Evolutionary conservation across 2,329 filamentous ascomycete genomes (phyloP), one percentile per base, ranked within the genome.

Genomic region (Hypoxylon sp.): DNA sequence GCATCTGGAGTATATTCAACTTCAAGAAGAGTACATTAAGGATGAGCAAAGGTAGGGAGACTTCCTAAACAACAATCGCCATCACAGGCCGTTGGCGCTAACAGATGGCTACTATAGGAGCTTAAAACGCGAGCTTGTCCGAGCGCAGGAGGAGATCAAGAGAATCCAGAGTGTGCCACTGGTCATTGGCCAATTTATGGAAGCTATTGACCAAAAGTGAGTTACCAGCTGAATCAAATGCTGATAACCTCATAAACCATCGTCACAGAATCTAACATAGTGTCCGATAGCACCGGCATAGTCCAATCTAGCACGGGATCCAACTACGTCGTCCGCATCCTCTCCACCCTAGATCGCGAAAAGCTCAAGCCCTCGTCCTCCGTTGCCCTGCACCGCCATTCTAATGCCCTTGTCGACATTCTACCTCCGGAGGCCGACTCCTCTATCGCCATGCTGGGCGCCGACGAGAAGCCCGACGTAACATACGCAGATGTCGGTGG

Each of bases 1-100:
- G 80, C 94, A 98, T 85, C 85, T 98, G 75, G 96, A 99, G 90
- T 98, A 97, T 82, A 97, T 98, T 80, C 94, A 98, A 83, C 88
- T 99, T 76, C 96, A 99, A 84, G 96, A 99, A 83, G 96, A 99
- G 81, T 99, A 99, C 83, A 99, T 99, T 90, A 99, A 99, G 85
- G 96, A 99, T 89, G 96, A 99, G 86, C 96, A 99, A 85, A 91
- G 93, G 92, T 92, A 82, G 61, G 61, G 39, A 48, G 39, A 3
- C 17, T 9, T 44, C 19, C 17, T n/a, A 29, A 24, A 42, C 17
- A 17, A 22, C 22, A 17, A 33, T 50, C 17, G 79, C 67, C 42
- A 59, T 39, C 13, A 29, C 8, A 10, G 6, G 35, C 19, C 26
- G 14, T 39, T 13, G 11, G 1, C 4, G 53, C 71, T 78, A 46